phyloP scores from a whole-genome alignment of 192 early-diverging fungal genomes.

The Phlyctochytrium bullatum region DNA sequence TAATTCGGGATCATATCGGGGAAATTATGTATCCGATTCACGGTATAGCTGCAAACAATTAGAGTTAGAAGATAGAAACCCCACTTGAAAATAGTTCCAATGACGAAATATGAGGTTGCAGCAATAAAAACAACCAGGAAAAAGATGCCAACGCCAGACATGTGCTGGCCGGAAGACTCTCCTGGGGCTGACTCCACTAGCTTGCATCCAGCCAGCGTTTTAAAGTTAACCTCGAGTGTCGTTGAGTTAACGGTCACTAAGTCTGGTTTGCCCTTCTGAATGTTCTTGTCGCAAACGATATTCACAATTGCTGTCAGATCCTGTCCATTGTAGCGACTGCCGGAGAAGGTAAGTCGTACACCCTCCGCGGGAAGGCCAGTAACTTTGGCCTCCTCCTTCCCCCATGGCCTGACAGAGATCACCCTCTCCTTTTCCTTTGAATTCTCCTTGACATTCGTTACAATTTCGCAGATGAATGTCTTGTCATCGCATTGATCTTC shows the following conservation, averaged over 20 bases:
- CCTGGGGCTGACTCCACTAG: background rate
- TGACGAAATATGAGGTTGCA: background rate
- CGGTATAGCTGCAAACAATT: slow-evolving; percentile 5
- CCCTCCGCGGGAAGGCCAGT: background rate
- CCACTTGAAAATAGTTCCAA: background rate
- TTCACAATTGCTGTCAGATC: background rate
- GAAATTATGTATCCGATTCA: background rate
- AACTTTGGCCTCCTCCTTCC: background rate
- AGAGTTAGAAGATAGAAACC: background rate
- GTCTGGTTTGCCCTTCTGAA: slow-evolving; percentile 1
- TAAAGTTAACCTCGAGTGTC: background rate
- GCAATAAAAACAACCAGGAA: background rate
- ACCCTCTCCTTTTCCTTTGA: background rate
- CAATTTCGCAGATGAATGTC: background rate
- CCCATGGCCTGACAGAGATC: background rate
- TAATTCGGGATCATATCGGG: slow-evolving; percentile 1
- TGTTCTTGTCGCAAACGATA: background rate
- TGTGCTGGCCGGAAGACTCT: background rate
- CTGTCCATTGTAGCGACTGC: background rate
- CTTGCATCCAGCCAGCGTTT: background rate
- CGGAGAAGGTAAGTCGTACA: background rate
- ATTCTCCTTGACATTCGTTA: slow-evolving; percentile 1
- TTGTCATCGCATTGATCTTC: background rate
- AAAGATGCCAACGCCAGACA: slow-evolving; percentile 5
- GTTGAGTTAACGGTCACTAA: background rate